Base-by-base conservation (phyloP, 805 yeast genomes). In the Maudiozyma bulderi region DNA sequence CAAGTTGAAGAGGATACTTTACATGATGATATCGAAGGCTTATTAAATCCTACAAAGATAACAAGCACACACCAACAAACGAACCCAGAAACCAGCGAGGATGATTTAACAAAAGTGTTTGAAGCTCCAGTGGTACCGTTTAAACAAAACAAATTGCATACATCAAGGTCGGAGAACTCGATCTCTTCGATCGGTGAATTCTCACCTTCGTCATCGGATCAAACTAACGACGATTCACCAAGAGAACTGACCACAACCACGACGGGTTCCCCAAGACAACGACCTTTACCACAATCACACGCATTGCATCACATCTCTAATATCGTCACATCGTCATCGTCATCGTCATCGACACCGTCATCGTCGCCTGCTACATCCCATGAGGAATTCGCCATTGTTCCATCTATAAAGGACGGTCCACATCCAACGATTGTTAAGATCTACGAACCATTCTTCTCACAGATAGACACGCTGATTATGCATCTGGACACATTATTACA, bases 381-480 rank as follows among this genome's bases (percentile, higher is more conserved):
- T 35, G 20, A 20, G 41, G 26, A 28, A 8, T 20, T 43, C 4
- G 13, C 10, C 13, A 35, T 35, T 14, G 20, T 35, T 13, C 31
- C 30, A 46, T 52, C 26, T 8, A 29, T 14, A n/a, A 33, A 34
- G 8, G 45, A 41, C 10, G 11, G 47, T 5, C 14, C 53, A 29
- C 78, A 75, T 54, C 76, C 78, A 3, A 63, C 68, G 5, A 76
- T 81, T 7, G 74, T 73, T 44, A 74, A 73, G 26, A 69, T 81
- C 61, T 82, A 81, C 62, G 68, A 75, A 55, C 85, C 86, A 2
- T 70, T 83, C 7, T 68, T 82, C 45, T 72, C 72, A 28, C 75
- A 75, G 54, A 66, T 76, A 52, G 72, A 71, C 47, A 64, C 58
- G 20, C 51, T 73, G 7, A 49, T 67, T 43, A 55, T 50, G 50